Conservation (phyloP, 2,329 filamentous ascomycete species). For the Rhytidhysteron rufulum region DNA sequence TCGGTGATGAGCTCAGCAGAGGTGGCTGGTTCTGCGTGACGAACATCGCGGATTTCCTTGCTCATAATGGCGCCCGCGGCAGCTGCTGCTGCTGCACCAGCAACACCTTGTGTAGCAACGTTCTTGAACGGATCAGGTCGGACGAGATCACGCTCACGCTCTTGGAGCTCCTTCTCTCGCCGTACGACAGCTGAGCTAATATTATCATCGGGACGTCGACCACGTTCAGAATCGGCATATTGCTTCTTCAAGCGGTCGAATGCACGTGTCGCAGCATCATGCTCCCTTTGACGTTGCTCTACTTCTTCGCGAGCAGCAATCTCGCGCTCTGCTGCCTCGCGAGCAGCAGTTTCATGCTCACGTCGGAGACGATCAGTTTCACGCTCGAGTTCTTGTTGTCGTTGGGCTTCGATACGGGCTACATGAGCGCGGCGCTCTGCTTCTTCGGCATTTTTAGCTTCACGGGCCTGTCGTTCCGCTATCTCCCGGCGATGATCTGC, state of each 20-base stretch:
- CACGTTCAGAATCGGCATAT: constrained; percentile 22
- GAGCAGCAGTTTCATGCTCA: constrained; percentile 17
- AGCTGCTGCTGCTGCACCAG: constrained; percentile 26
- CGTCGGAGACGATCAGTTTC: constrained; percentile 28
- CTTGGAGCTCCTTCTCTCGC: constrained; percentile 31
- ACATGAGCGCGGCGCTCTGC: constrained; percentile 13
- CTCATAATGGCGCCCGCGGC: constrained; percentile 28
- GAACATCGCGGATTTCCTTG: constrained; percentile 30
- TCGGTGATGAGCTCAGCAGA: constrained; percentile 34
- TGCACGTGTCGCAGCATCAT: constrained; percentile 11
- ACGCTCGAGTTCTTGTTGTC: constrained; percentile 17
- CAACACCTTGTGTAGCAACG: constrained; percentile 33
- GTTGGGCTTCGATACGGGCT: constrained; percentile 18
- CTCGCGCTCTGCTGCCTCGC: constrained; percentile 15
- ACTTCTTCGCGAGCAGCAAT: constrained; percentile 20
- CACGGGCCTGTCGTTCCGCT: constrained; percentile 10
- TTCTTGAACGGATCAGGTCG: constrained; percentile 34
- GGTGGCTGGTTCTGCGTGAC: constrained; percentile 33
- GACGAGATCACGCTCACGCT: constrained; percentile 29
- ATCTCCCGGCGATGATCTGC: constrained; percentile 22
- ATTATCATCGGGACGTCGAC: constrained; percentile 20
- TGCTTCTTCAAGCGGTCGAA: constrained; percentile 18
- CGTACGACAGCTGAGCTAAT: constrained; percentile 21
- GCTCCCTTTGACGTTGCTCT: constrained; percentile 13
- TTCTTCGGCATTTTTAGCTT: constrained; percentile 16